Evolutionary conservation across 805 yeast genomes (phyloP), one percentile per base, ranked within the genome.

Genomic region (Metschnikowia drakensbergensis): DNA sequence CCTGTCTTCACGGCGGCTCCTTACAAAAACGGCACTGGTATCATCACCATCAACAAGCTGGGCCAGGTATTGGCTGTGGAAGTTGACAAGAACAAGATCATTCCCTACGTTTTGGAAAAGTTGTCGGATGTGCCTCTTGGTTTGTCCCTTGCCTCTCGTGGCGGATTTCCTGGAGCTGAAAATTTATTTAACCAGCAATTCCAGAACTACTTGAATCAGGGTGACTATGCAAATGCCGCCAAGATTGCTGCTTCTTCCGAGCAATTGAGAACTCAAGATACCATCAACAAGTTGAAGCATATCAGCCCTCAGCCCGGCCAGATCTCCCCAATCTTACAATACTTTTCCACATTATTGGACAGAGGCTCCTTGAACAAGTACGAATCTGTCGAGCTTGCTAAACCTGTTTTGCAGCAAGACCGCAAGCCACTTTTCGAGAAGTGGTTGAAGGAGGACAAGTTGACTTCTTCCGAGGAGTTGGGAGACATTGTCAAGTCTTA

Each of bases 161-260:
- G 97, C 63, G 96, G 96, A 1, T 81, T 94, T 62, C 94, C 96
- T 37, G 99, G 99, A 57, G 99, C 98, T 42, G 99, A 94, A 66
- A 84, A 83, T 61, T 77, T 94, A 54, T 91, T 94, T 69, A 72
- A 78, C 51, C 96, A 90, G 70, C 98, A 92, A 71, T 94, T 94
- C 72, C 95, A 90, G 62, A 83, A 83, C 65, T 79, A 84, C 60
- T 76, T 94, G 60, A 80, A 82, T 55, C 82, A 83, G 58, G 97
- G 97, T 58, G 94, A 90, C 66, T 94, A 90, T 64, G 76, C 83
- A 48, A 84, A 84, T 59, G 99, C 99, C 46, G 99, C 98, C 43
- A 89, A 89, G 71, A 88, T 92, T 51, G 99, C 99, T 34, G 98
- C 98, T 10, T 84, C 96, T 34, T 88, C 96, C 11, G 89, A 88